Evolutionary conservation across 75 land plant genomes (phyloP), one percentile per base, ranked within the genome.

Genomic region (Chamaecyparis obtusa): DNA sequence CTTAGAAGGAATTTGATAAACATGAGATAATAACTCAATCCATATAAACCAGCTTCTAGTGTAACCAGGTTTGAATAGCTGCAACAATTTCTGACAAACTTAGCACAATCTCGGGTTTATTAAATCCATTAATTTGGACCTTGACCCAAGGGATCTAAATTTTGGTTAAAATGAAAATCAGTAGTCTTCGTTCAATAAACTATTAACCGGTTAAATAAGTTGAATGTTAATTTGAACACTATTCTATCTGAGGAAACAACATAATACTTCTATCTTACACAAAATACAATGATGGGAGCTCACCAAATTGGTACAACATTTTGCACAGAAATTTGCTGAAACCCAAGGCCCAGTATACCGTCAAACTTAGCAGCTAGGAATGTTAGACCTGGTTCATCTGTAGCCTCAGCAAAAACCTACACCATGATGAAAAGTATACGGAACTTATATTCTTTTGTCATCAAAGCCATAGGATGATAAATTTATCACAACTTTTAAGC

Each of bases 301-400:
- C 88, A 97, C 99, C 99, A 97, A 9, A 96, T 86, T 49, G 99
- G 99, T 15, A 87, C 86, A 72, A 89, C 95, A 86, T 93, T 87
- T 56, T 90, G 94, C 37, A 94, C 95, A 30, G 99, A 90, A 71
- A 98, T 96, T 83, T 93, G 94, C 49, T 92, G 91, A 88, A 98
- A 98, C 14, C 99, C 99, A 72, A 98, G 96, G 35, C 99, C 99
- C 85, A 98, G 89, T 64, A 98, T 93, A 21, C 99, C 99, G 88
- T 96, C 99, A 86, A 98, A 98, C 87, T 93, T 96, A 21, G 97
- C 95, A 57, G 92, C 71, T 27, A 93, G 13, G 86, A 98, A 98
- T 64, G 94, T 88, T 49, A 96, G 77, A 83, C 97, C 92, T 37
- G 93, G 91, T 82, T 98, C 99, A 33, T 88, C 79, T 33, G 99